These are phyloP conservation scores for Camelina neglecta DNA, from an alignment of 345 rosid species.

Conservation along the genomic window DNA sequence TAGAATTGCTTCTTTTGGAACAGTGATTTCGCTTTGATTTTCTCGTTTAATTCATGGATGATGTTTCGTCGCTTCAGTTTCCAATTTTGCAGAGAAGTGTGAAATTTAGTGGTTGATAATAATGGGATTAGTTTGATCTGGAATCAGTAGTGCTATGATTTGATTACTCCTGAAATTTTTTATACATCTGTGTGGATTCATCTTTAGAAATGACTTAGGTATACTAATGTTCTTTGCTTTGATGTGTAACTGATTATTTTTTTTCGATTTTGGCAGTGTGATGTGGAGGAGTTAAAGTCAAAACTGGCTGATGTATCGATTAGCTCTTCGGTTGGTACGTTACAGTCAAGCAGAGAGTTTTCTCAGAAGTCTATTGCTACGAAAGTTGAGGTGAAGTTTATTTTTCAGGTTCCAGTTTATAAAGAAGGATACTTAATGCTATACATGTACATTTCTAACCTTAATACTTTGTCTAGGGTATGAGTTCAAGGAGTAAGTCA, in stretches of 20 bases:
- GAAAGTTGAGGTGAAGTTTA: constrained; percentile 57
- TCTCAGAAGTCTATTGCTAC: constrained; percentile 61
- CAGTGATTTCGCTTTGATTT: background rate
- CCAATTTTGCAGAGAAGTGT: background rate
- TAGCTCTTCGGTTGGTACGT: constrained; percentile 52
- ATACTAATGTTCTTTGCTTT: background rate
- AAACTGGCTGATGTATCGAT: constrained; percentile 55
- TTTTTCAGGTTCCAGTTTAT: background rate
- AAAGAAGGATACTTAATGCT: background rate
- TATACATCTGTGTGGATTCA: background rate
- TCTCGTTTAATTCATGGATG: background rate
- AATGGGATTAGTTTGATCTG: constrained; percentile 13
- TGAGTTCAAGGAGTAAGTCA: constrained; percentile 69
- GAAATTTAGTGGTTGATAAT: background rate
- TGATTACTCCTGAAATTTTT: background rate
- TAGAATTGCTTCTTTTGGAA: background rate
- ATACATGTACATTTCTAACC: constrained; percentile 14
- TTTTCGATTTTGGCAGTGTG: constrained; percentile 53
- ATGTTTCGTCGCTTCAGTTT: constrained; percentile 6
- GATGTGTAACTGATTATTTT: constrained; percentile 8
- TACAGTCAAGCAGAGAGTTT: constrained; percentile 55
- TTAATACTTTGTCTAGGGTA: constrained; percentile 50
- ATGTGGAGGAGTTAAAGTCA: constrained; percentile 63
- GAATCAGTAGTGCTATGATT: background rate
- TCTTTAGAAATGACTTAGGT: background rate